Base-by-base conservation (phyloP, 2,329 filamentous ascomycete genomes). In the Cladosporium phlei region DNA sequence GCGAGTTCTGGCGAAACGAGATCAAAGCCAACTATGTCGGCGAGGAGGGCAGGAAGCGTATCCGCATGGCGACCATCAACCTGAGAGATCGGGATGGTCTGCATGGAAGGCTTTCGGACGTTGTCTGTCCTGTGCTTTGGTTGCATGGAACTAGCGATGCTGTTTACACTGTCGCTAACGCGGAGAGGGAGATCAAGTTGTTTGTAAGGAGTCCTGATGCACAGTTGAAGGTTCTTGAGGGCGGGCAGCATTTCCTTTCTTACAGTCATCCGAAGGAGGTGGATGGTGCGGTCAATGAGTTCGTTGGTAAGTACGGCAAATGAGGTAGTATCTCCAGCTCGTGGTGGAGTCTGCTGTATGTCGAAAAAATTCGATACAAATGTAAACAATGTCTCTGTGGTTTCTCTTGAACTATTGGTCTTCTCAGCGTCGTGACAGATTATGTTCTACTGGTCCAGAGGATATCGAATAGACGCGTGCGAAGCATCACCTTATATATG, bases 81-180 rank as follows among this genome's bases (percentile, higher is more conserved):
- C 55, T 77, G 17, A 54, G 64, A 12, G 72, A 75, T 44, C 60
- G 74, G 2, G 76, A 77, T 58, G 70, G 71, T 1, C 51, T 79
- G 53, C 66, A 71, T 48, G 54, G 63, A 4, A 55, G 75, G 6
- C 48, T 77, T 22, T 63, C 59, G 3, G 73, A 78, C 59, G 62
- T 78, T 3, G 58, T 54, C 34, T 76, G 74, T 59, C 75, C 75
- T 0, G 73, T 78, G 2, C 54, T 71, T 38, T 77, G 74, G 74
- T 48, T 77, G 48, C 69, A 73, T 57, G 69, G 74, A 35, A 69
- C 66, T 1, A 52, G 55, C 11, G 68, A 73, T 54, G 59, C 51
- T 7, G 69, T 73, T 17, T 73, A 70, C 52, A 63, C 59, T 8
- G 60, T 69, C 2, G 56, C 52, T 5, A 73, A 73, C 47, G 70